Percentiles rank a stretch among this genome's conserved stretches.
These are phyloP conservation scores for Aquanectria penicillioides DNA, from an alignment of 2,329 filamentous ascomycete species.

Conservation along the genomic window DNA sequence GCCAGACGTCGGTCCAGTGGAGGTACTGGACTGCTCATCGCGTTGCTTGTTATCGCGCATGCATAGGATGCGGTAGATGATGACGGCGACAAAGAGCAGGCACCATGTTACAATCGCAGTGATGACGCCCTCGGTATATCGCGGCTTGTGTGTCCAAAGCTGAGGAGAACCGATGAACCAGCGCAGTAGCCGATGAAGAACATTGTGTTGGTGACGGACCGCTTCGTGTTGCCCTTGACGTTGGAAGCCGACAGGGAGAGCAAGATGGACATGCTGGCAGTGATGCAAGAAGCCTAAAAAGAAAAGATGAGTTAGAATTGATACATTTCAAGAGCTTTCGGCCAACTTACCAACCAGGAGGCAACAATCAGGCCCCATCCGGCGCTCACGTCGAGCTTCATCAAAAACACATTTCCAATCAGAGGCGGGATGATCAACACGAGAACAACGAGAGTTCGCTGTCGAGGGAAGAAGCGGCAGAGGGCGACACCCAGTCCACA, in stretches of 20 bases:
- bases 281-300: conserved; percentile 56
- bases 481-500: conserved; percentile 57
- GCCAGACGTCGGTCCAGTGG: neutral
- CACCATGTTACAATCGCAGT: conserved; percentile 35
- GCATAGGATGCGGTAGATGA: conserved; percentile 12
- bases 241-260: conserved; percentile 53
- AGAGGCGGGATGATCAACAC: conserved; percentile 53
- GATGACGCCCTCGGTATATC: conserved; percentile 58
- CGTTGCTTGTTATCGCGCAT: conserved; percentile 11
- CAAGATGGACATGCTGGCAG: conserved; percentile 52
- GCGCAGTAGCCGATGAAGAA: conserved; percentile 62
- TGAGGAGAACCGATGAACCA: conserved; percentile 50
- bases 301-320: too few species aligned
- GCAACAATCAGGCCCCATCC: conserved; percentile 60
- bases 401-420: conserved; percentile 55
- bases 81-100: conserved; percentile 1
- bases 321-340: too few species aligned
- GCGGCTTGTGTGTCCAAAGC: conserved; percentile 56
- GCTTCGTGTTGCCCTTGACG: conserved; percentile 62
- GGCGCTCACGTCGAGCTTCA: conserved; percentile 50
- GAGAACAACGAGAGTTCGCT: conserved; percentile 52
- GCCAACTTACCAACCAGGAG: conserved; percentile 55
- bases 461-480: conserved; percentile 51
- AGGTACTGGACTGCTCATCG: neutral
- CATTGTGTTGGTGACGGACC: conserved; percentile 55